Evolutionary conservation across 2,329 filamentous ascomycete species (phyloP).

Genomic region (Talaromyces marneffei): DNA sequence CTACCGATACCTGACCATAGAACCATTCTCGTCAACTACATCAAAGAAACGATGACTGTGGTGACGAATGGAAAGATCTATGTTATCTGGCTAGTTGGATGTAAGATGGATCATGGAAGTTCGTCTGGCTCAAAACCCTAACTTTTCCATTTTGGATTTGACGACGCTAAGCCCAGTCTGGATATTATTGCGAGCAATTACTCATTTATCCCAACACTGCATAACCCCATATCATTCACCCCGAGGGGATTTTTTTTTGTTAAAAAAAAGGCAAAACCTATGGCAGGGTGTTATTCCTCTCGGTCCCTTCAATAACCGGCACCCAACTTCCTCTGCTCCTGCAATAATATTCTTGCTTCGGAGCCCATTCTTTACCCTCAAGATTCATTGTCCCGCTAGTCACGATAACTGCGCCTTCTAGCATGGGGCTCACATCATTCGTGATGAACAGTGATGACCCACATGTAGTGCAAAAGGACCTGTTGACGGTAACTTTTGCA

Average conservation of each 20-base stretch:
- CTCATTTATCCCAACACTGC: neutral
- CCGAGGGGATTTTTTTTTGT: no score
- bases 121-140: neutral
- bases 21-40: neutral
- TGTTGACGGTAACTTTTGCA: neutral
- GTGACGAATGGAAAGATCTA: neutral
- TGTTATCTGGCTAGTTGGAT: neutral
- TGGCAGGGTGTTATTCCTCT: neutral
- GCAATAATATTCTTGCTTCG: conserved; percentile 1
- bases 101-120: neutral
- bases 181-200: neutral
- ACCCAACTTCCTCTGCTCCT: neutral
- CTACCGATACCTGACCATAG: neutral
- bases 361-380: neutral
- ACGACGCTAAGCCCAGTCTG: neutral
- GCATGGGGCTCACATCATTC: neutral
- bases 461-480: neutral
- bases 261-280: neutral
- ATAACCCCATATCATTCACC: neutral
- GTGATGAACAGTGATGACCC: conserved; percentile 2
- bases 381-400: conserved; percentile 1
- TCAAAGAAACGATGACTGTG: neutral
- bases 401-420: neutral
- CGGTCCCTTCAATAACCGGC: neutral
- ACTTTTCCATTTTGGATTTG: neutral